phyloP scores from a whole-genome alignment of 805 yeast genomes.

The Lipomyces kockii region DNA sequence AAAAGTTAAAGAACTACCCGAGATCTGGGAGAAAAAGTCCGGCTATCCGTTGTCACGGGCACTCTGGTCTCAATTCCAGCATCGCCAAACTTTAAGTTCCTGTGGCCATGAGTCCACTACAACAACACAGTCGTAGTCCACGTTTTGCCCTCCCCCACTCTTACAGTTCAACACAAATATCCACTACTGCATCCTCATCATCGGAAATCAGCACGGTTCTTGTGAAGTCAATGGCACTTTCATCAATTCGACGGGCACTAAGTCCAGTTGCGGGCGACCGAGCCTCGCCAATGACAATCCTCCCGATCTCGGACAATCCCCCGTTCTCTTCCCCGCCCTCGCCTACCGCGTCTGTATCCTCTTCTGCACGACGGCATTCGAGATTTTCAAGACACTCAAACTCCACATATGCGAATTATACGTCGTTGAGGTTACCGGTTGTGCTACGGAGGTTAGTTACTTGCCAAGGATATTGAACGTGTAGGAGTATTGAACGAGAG shows the following conservation, averaged over 20 bases:
- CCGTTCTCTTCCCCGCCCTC: constrained; percentile 29
- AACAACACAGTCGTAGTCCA: neutral
- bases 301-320: constrained; percentile 3
- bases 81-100: neutral
- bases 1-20: neutral
- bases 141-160: neutral
- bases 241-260: constrained; percentile 23
- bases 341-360: constrained; percentile 29
- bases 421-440: constrained; percentile 27
- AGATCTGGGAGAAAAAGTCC: neutral
- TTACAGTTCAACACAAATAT: neutral
- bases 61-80: neutral
- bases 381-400: constrained; percentile 10
- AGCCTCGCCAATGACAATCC: constrained; percentile 2
- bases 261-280: constrained; percentile 18
- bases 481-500: neutral
- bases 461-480: neutral
- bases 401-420: constrained; percentile 3
- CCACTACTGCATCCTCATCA: neutral
- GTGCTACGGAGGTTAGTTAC: constrained; percentile 28
- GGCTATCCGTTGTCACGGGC: neutral
- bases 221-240: constrained; percentile 10
- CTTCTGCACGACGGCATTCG: constrained; percentile 29
- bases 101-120: neutral
- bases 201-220: neutral